Evolutionary conservation across 2,329 filamentous ascomycete species (phyloP).

Genomic region (Sporothrix dimorphospora): DNA sequence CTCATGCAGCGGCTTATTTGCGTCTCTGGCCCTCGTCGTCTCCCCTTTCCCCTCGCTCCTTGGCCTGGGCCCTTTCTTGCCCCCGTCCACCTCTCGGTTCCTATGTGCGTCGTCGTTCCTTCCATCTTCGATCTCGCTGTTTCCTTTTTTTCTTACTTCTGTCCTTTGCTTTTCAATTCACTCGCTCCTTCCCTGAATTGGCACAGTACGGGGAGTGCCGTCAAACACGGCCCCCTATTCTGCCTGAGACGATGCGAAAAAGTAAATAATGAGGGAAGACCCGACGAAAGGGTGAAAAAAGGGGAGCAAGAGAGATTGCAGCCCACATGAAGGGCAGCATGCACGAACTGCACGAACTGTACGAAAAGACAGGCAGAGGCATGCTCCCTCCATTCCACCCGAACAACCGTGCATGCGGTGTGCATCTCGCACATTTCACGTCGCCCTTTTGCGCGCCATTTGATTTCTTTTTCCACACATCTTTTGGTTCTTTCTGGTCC

Average conservation of each 20-base stretch:
- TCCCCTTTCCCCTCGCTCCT: conserved; percentile 25
- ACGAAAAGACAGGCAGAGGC: conserved; percentile 10
- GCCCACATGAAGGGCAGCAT: background rate
- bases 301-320: conserved; percentile 17
- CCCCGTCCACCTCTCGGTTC: background rate
- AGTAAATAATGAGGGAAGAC: conserved; percentile 22
- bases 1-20: conserved; percentile 22
- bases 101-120: background rate
- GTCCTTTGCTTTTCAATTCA: background rate
- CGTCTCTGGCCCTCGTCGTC: conserved; percentile 19
- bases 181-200: background rate
- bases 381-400: conserved; percentile 25
- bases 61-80: background rate
- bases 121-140: background rate
- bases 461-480: conserved; percentile 16
- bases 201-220: background rate
- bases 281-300: conserved; percentile 20
- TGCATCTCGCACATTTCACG: conserved; percentile 6
- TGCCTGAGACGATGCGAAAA: conserved; percentile 4
- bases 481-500: background rate
- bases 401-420: conserved; percentile 17
- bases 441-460: conserved; percentile 13
- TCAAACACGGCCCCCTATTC: conserved; percentile 3
- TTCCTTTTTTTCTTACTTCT: background rate
- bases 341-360: background rate